phyloP scores from a whole-genome alignment of 2,329 filamentous ascomycete species.

The Calonectria hongkongensis region DNA sequence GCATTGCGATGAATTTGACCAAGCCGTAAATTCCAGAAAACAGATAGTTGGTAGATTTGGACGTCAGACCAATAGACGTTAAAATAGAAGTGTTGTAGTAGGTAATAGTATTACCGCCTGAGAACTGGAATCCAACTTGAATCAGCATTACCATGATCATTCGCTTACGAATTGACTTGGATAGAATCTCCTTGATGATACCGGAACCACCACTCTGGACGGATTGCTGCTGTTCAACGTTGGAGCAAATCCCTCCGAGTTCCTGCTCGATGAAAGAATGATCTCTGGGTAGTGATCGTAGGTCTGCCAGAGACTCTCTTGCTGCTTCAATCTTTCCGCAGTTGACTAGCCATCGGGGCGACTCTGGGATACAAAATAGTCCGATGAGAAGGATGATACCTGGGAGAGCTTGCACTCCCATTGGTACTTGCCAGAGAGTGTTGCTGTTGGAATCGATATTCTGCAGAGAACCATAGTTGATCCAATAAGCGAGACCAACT shows the following conservation, averaged over 20 bases:
- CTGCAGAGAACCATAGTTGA: conserved; percentile 36
- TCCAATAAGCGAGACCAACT: conserved; percentile 36
- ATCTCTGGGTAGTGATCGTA: not conserved
- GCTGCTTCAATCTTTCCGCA: conserved; percentile 3
- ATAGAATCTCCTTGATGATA: conserved; percentile 30
- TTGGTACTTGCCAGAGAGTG: conserved; percentile 2
- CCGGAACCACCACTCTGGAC: not conserved
- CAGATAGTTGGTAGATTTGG: conserved; percentile 32
- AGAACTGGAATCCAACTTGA: conserved; percentile 36
- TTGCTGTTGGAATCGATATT: conserved; percentile 26
- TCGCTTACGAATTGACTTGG: conserved; percentile 31
- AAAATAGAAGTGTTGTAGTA: conserved; percentile 33
- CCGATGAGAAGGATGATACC: not conserved
- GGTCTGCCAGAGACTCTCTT: not conserved
- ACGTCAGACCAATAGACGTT: conserved; percentile 33
- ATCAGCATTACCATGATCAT: conserved; percentile 38
- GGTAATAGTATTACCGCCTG: conserved; percentile 34
- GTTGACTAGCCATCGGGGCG: conserved; percentile 1
- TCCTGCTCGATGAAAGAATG: conserved; percentile 15
- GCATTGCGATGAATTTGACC: conserved; percentile 33
- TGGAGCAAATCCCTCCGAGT: not conserved
- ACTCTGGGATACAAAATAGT: not conserved
- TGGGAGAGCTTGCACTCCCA: not conserved
- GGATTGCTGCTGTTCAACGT: not conserved
- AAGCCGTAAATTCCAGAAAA: conserved; percentile 38